A percentile compares a stretch with the other conserved stretches of the same genome.
phyloP scores from a whole-genome alignment of 768 basidiomycete genomes.

The Lentinula raphanica region DNA sequence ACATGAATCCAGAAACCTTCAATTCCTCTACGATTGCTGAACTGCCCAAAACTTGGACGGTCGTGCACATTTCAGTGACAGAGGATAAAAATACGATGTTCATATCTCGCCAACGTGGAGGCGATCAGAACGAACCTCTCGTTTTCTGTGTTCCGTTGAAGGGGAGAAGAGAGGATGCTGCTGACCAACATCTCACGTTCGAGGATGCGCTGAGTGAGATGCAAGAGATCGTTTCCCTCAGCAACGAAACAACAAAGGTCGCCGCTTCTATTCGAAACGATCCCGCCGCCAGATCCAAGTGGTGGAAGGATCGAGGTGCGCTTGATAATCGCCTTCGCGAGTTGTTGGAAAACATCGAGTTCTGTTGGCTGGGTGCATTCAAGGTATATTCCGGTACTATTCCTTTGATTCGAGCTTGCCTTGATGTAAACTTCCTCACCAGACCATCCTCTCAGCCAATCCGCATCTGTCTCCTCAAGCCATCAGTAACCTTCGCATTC shows the following conservation, averaged over 20 bases:
- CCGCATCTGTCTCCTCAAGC: slow-evolving; percentile 36
- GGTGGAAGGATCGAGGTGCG: slow-evolving; percentile 81
- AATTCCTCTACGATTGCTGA: slow-evolving; percentile 34
- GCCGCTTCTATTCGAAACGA: slow-evolving; percentile 73
- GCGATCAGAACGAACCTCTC: slow-evolving; percentile 44
- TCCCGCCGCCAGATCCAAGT: slow-evolving; percentile 56
- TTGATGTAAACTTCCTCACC: background rate
- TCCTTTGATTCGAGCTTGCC: background rate
- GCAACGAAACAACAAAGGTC: slow-evolving; percentile 68
- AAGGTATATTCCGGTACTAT: slow-evolving; percentile 53
- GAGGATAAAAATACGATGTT: slow-evolving; percentile 82
- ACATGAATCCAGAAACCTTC: slow-evolving; percentile 35
- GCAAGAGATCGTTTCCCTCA: slow-evolving; percentile 70
- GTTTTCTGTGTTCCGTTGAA: slow-evolving; percentile 89
- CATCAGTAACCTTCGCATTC: slow-evolving; percentile 53
- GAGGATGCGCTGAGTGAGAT: slow-evolving; percentile 72
- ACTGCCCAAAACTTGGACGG: slow-evolving; percentile 76
- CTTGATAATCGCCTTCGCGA: slow-evolving; percentile 75
- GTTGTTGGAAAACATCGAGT: slow-evolving; percentile 82
- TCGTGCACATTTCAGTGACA: slow-evolving; percentile 78
- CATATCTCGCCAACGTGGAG: slow-evolving; percentile 69
- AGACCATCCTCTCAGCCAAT: slow-evolving; percentile 62
- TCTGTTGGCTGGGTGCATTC: slow-evolving; percentile 96
- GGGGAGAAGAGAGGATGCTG: slow-evolving; percentile 65
- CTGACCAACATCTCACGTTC: slow-evolving; percentile 68